A percentile compares a stretch with the other conserved stretches of the same genome.
Conservation (phyloP, 2,329 filamentous ascomycete species). For the Fusarium camptoceras region DNA sequence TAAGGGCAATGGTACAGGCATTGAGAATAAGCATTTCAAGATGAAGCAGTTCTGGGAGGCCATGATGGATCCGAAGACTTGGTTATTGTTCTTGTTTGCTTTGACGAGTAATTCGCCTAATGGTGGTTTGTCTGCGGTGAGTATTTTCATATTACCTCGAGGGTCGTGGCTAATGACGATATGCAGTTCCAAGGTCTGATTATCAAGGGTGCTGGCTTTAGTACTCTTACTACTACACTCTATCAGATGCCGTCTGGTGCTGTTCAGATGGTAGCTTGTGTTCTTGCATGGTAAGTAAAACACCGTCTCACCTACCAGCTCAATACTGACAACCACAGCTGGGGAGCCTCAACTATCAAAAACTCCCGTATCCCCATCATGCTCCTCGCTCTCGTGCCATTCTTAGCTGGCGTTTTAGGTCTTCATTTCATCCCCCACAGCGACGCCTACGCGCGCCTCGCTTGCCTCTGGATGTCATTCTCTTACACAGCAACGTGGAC, state of each 20-base stretch:
- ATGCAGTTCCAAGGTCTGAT: conserved; percentile 41
- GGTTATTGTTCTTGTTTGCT: conserved; percentile 66
- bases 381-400: conserved; percentile 14
- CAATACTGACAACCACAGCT: conserved; percentile 6
- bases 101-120: conserved; percentile 67
- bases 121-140: conserved; percentile 55
- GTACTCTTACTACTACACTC: conserved; percentile 24
- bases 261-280: conserved; percentile 28
- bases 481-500: conserved; percentile 45
- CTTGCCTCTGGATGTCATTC: conserved; percentile 47
- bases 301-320: fast-evolving
- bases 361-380: conserved; percentile 33
- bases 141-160: fast-evolving
- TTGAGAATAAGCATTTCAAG: conserved; percentile 64
- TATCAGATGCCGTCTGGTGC: conserved; percentile 40
- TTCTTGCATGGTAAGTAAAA: conserved; percentile 29
- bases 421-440: conserved; percentile 25
- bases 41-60: conserved; percentile 61
- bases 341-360: conserved; percentile 1
- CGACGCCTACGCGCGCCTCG: conserved; percentile 37
- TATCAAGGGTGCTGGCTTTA: conserved; percentile 41
- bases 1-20: conserved; percentile 63
- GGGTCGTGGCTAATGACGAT: conserved; percentile 29
- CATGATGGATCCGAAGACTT: conserved; percentile 66
- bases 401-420: conserved; percentile 26